phyloP scores from a whole-genome alignment of 495 filamentous ascomycete genomes.

The Geoglossum glabrum region DNA sequence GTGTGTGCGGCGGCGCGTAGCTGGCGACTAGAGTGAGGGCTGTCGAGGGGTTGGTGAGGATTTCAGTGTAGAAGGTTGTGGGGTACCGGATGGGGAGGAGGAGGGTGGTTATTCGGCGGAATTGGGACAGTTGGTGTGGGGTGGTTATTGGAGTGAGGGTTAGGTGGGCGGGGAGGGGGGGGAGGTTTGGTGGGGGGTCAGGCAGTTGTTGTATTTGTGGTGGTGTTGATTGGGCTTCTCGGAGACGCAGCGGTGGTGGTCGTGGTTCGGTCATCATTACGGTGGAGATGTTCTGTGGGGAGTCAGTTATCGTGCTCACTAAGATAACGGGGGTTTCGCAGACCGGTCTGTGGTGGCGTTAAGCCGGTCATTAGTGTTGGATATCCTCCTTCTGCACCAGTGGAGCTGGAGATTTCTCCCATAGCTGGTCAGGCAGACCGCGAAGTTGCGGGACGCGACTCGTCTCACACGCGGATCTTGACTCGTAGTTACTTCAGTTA shows the following conservation, averaged over 20 bases:
- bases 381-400: too few species aligned
- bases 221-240: neutral
- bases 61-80: constrained; percentile 64
- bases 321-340: too few species aligned
- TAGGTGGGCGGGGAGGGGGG: neutral
- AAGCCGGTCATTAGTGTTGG: too few species aligned
- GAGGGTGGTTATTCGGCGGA: constrained; percentile 49
- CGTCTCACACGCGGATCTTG: too few species aligned
- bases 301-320: too few species aligned
- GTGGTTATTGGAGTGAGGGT: neutral
- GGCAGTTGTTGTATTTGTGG: neutral
- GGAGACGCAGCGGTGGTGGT: neutral
- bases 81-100: constrained; percentile 79
- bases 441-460: too few species aligned
- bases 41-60: constrained; percentile 35
- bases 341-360: too few species aligned
- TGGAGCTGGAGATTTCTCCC: too few species aligned
- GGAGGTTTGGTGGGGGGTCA: neutral
- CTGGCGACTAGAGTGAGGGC: neutral
- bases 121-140: neutral
- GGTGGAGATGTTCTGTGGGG: too few species aligned
- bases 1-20: neutral
- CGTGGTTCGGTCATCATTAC: too few species aligned
- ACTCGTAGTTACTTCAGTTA: too few species aligned
- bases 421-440: too few species aligned